Base-by-base conservation (phyloP, 768 basidiomycete genomes). In the Cytidiella melzeri region DNA sequence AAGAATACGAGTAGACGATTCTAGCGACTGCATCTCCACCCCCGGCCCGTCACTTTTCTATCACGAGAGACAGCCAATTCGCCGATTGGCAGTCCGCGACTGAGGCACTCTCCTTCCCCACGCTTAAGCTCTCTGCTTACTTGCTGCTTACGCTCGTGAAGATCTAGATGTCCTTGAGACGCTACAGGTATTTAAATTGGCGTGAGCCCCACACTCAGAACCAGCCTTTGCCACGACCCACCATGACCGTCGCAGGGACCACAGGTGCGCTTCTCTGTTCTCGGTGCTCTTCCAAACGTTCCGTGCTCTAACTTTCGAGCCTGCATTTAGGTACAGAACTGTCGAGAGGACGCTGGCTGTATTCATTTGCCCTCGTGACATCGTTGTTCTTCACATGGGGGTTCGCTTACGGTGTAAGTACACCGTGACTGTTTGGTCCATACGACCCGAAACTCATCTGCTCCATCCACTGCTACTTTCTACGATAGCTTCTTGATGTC, bases 311-410 rank as follows among this genome's bases (percentile, higher is more conserved):
- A 27, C 26, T n/a, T 12, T 21, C 9, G 12, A 18, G 19, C 38
- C 7, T 27, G 27, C 3, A 37, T 9, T 25, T 34, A 71, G 75
- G 69, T 44, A 61, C 73, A 44, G 69, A 78, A 53, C 64, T 79
- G 50, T 64, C 63, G n/a, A 67, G 64, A 53, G 67, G 61, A 41
- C 67, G 70, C 57, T 81, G 74, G 75, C 66, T 65, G 23, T 81
- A 74, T 60, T 73, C 85, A 6, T 88, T 84, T 61, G 69, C 70
- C 34, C 75, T 87, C 47, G 81, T 89, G 51, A 87, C 84, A 18
- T 78, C 83, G 10, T 70, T 87, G 26, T 87, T 87, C 73, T 87
- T 87, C 66, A 82, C 84, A 74, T 80, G 81, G 81, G 83, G 82
- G 0, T 84, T 84, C 62, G 77, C 83, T 5, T 82, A 84, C 50